These are phyloP conservation scores for Diphasiastrum complanatum DNA, from an alignment of 83 land plant species.

Conservation along the genomic window DNA sequence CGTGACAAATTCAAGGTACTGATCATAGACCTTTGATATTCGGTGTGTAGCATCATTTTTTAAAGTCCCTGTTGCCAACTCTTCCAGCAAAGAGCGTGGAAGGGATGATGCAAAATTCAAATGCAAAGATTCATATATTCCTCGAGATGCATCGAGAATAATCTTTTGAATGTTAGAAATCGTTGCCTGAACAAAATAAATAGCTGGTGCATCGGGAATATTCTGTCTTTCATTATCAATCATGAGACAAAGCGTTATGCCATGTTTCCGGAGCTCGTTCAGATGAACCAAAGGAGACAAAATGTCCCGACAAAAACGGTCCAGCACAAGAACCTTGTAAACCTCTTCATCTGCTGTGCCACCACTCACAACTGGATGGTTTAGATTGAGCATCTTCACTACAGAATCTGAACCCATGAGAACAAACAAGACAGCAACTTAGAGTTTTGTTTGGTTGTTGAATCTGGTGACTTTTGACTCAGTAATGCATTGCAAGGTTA, in stretches of 20 bases:
- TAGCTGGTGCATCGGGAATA: conserved; percentile 86
- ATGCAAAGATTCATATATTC: conserved; percentile 64
- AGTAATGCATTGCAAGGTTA: too few relatives aligned
- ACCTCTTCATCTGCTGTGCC: conserved; percentile 68
- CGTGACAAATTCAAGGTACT: conserved; percentile 84
- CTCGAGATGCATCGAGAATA: conserved; percentile 50
- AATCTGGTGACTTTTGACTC: too few relatives aligned
- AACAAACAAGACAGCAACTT: too few relatives aligned
- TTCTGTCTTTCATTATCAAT: conserved; percentile 79
- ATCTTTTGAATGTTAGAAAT: conserved; percentile 55
- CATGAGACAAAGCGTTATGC: conserved; percentile 71
- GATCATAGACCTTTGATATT: conserved; percentile 76
- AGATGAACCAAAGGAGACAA: conserved; percentile 83
- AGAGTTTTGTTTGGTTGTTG: too few relatives aligned
- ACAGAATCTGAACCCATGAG: conserved; percentile 74
- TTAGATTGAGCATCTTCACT: conserved; percentile 81
- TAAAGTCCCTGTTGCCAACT: conserved; percentile 62
- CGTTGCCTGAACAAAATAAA: conserved; percentile 72
- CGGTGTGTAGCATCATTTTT: conserved; percentile 51
- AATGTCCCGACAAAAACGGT: conserved; percentile 68
- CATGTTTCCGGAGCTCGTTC: conserved; percentile 85
- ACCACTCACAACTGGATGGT: conserved; percentile 50
- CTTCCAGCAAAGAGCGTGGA: conserved; percentile 75
- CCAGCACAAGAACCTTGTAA: conserved; percentile 84
- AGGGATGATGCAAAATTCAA: conserved; percentile 86